Percentiles rank a stretch among this genome's conserved stretches.
These are phyloP conservation scores for Sanghuangporus sanghuang DNA, from an alignment of 1,284 basidiomycete species.

Conservation along the genomic window DNA sequence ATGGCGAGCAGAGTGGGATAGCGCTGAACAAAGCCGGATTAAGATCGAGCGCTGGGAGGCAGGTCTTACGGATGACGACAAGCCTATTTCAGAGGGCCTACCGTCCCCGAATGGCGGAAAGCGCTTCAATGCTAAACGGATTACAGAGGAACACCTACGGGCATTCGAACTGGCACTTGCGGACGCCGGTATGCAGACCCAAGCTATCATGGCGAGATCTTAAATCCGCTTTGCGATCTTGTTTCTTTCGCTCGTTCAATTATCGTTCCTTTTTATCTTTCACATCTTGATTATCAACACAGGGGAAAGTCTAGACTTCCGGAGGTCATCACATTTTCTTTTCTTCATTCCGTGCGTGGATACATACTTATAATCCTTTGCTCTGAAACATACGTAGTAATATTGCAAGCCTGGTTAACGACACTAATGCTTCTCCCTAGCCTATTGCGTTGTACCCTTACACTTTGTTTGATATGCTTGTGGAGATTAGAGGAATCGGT, in stretches of 20 bases:
- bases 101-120: constrained; percentile 27
- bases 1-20: constrained; percentile 75
- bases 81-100: constrained; percentile 1
- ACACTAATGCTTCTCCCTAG: not conserved
- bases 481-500: not conserved
- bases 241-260: not conserved
- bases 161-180: constrained; percentile 66
- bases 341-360: not conserved
- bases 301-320: not conserved
- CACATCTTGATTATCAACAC: not conserved
- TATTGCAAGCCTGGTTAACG: not conserved
- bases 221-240: constrained; percentile 18
- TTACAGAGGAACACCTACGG: constrained; percentile 69
- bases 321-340: not conserved
- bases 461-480: not conserved
- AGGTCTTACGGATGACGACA: constrained; percentile 41
- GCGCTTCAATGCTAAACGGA: constrained; percentile 55
- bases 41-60: constrained; percentile 76
- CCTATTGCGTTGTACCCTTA: not conserved
- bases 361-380: not conserved
- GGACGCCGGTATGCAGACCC: constrained; percentile 68
- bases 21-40: constrained; percentile 67
- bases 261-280: not conserved
- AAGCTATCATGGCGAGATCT: constrained; percentile 67
- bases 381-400: not conserved